Base-by-base conservation (phyloP, 1,139 yeast species). In the Geotrichum macrosporum region DNA sequence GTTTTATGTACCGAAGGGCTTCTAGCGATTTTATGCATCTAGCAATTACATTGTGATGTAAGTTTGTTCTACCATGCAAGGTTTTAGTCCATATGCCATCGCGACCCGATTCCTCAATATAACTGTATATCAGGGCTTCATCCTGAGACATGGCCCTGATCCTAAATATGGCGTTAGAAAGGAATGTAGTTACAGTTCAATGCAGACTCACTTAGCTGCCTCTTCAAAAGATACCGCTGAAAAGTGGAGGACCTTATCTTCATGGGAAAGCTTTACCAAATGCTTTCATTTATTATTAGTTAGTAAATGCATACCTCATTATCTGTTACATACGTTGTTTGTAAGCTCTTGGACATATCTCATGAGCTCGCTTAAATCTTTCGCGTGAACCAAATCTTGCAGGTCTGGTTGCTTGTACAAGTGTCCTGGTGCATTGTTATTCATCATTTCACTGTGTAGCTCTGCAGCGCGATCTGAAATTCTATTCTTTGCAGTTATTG, bases 51-150 rank as follows among this genome's bases (percentile, higher is more conserved):
- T 87, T 94, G 61, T 88, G 96, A 65, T 94, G 98, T 56, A 92
- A 70, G 60, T 92, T 92, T 19, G 97, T 86, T 60, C 84, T 82
- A 16, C 94, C 87, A 62, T 87, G 87, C 57, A 92, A 78, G 9
- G 95, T 87, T 66, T 88, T 88, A 15, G 95, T 86, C 98, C 98
- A 92, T 33, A 70, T 68, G 41, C 97, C 97, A 65, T 89, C 97
- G 63, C 97, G 76, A 2, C 94, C 95, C 5, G 95, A 78, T 0
- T 94, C 94, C 61, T 86, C 95, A 55, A 92, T 92, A 61, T 87
- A 81, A 0, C 92, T 80, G 63, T 89, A 94, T 32, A 92, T 84
- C 78, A 92, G 80, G 30, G 92, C 84, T 66, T 94, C 98, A 59
- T 94, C 99, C 18, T 80, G 78, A 13, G 76, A 64, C 95, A 92